Percentiles rank a stretch among this genome's conserved stretches.
Conservation (phyloP, 2,329 filamentous ascomycete species). For the Pseudogymnoascus sp. region DNA sequence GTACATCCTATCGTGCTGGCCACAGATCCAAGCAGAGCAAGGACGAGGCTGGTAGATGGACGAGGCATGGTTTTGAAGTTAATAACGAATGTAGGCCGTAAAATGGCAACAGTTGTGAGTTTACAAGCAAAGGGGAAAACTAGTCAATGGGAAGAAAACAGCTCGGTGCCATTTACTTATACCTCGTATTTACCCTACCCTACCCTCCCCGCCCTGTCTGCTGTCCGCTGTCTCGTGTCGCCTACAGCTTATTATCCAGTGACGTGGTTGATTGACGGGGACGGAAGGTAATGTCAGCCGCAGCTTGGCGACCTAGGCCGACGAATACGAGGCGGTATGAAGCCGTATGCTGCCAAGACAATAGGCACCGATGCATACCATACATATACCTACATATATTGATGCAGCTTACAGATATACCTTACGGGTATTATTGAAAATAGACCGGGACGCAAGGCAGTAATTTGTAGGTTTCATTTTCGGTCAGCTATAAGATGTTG, state of each 20-base stretch:
- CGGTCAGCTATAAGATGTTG: not conserved
- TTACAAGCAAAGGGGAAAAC: not conserved
- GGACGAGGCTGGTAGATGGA: slow-evolving; percentile 1
- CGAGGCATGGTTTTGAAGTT: not conserved
- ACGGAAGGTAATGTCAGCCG: not conserved
- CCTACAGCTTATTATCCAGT: not conserved
- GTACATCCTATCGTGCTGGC: slow-evolving; percentile 24
- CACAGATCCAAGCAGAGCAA: slow-evolving; percentile 20
- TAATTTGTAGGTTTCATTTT: not conserved
- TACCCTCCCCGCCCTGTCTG: not conserved
- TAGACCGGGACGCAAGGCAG: not conserved
- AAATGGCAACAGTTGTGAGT: not conserved
- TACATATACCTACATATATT: not conserved
- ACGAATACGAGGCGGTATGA: slow-evolving; percentile 8
- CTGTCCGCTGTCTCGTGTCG: not conserved
- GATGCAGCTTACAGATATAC: not conserved
- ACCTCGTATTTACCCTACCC: not conserved
- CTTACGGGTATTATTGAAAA: not conserved
- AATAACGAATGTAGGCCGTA: not conserved
- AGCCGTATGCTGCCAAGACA: slow-evolving; percentile 4
- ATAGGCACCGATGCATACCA: not conserved
- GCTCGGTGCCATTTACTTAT: not conserved
- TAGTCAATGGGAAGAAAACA: not conserved
- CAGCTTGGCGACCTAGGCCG: not conserved
- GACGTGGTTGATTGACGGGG: not conserved